These are phyloP conservation scores for Penicillium turbatum DNA, from an alignment of 495 filamentous ascomycete species.

Conservation along the genomic window DNA sequence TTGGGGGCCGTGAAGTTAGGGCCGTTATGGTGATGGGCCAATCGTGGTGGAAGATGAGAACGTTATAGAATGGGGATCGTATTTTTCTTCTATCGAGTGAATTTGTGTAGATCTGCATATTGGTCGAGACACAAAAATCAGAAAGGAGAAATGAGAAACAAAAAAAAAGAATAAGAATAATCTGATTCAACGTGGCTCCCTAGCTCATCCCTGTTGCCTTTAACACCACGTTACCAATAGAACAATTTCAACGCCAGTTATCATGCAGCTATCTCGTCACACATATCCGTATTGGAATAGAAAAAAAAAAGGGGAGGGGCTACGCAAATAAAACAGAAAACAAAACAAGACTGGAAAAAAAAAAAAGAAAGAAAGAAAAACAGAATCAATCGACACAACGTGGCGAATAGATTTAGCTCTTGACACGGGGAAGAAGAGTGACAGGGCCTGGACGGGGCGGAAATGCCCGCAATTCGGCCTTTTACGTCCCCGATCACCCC, in stretches of 20 bases:
- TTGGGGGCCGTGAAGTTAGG: conserved; percentile 11
- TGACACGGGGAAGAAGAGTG: neutral
- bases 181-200: neutral
- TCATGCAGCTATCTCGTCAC: conserved; percentile 12
- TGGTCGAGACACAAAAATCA: neutral
- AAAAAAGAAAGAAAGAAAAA: neutral
- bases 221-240: conserved; percentile 9
- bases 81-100: neutral
- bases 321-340: neutral
- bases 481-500: neutral
- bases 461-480: conserved; percentile 1
- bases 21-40: neutral
- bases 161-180: neutral
- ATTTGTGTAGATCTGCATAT: conserved; percentile 1
- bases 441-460: neutral
- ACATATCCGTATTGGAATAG: conserved; percentile 1
- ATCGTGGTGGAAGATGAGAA: neutral
- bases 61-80: neutral
- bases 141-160: neutral
- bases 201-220: neutral
- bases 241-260: conserved; percentile 3
- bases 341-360: neutral
- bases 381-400: too few species aligned
- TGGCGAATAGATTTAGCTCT: neutral
- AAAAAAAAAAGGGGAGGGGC: conserved; percentile 4